phyloP scores from a whole-genome alignment of 2,329 filamentous ascomycete species.

The Trichoderma sp. region DNA sequence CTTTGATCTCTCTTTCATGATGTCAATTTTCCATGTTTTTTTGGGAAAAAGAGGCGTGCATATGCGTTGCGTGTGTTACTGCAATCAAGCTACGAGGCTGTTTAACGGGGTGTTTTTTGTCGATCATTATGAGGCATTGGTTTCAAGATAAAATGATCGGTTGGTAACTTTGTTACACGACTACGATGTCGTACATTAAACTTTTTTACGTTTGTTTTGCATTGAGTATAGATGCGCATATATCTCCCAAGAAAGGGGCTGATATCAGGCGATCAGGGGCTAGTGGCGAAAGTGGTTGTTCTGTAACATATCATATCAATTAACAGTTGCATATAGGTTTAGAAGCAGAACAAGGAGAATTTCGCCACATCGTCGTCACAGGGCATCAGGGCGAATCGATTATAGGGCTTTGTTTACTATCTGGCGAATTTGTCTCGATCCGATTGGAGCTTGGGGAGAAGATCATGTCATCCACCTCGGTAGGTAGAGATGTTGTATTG shows the following conservation, averaged over 20 bases:
- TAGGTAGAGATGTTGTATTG: not conserved
- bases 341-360: not conserved
- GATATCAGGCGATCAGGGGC: not conserved
- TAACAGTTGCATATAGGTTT: not conserved
- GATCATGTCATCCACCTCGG: not conserved
- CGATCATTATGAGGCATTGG: not conserved
- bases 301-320: not conserved
- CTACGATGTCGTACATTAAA: not conserved
- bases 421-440: not conserved
- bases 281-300: conserved; percentile 4
- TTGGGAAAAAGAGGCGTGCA: not conserved
- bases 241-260: not conserved
- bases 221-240: not conserved
- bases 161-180: not conserved
- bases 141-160: not conserved
- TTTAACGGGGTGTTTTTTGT: conserved; percentile 26
- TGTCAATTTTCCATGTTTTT: not conserved
- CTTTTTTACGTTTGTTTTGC: not conserved
- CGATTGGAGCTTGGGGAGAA: not conserved
- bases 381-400: not conserved
- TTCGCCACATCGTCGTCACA: conserved; percentile 13
- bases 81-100: not conserved
- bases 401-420: not conserved
- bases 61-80: not conserved
- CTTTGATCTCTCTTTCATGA: not conserved